Evolutionary conservation across 306 rosid species (phyloP), one percentile per base, ranked within the genome.

Genomic region (Dryas octopetala): DNA sequence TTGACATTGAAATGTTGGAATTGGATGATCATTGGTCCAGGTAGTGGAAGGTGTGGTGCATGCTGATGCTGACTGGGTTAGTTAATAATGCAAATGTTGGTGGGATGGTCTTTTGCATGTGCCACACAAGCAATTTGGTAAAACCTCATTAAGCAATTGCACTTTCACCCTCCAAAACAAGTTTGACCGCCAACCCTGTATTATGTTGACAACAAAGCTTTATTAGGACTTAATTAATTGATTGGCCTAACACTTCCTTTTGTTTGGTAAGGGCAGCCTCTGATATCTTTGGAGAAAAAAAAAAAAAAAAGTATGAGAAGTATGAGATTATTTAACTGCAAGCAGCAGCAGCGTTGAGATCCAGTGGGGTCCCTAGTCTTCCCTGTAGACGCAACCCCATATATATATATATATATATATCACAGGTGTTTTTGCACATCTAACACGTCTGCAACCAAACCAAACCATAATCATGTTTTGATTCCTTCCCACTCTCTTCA

Each of bases 391-490:
- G 38, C 38, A 32, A 32, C 38, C 38, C 38, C 38, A 1, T 32
- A 32, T 32, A 32, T 32, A 32, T 32, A 32, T 32, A 32, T 32
- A 32, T 32, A 32, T 23, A 23, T 23, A 23, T 23, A 23, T 32
- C 3, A 32, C 70, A 59, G 76, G 84, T 68, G 73, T 74, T 65
- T 80, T 83, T 75, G 84, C 81, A 81, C 76, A 82, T 82, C 74
- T 80, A 74, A 81, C 78, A 66, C 76, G 74, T 74, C 72, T 74
- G 66, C 59, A 9, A 44, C 57, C 13, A 16, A 32, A 32, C 38
- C 38, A 32, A 32, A 32, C 38, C 2, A 32, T 32, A 32, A 32
- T 32, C 38, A 32, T 32, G 38, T 32, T 32, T 32, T 32, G 38
- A 32, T 32, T 32, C 2, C 38, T 32, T 32, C 38, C 38, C 38